Percentiles rank a stretch among this genome's conserved stretches.
phyloP scores from a whole-genome alignment of 345 rosid genomes.

The Aurinia saxatilis region DNA sequence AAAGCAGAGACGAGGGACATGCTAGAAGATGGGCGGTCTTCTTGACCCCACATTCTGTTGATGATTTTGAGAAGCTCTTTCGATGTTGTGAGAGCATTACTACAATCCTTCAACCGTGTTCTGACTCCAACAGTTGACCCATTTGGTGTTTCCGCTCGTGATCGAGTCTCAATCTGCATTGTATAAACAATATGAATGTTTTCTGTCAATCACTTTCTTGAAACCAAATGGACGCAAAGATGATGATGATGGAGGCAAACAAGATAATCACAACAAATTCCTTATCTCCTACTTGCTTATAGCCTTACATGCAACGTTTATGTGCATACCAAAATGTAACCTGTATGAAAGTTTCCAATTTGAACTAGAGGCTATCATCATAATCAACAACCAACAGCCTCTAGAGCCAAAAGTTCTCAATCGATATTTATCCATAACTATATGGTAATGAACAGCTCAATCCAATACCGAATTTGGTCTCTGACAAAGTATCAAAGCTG shows the following conservation, averaged over 20 bases:
- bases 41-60: slow-evolving; percentile 87
- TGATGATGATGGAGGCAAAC: background rate
- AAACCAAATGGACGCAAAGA: background rate
- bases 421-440: background rate
- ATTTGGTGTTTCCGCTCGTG: slow-evolving; percentile 73
- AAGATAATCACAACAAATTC: background rate
- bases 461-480: background rate
- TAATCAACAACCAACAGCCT: background rate
- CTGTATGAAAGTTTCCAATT: background rate
- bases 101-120: slow-evolving; percentile 74
- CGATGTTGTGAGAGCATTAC: slow-evolving; percentile 90
- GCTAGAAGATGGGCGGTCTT: slow-evolving; percentile 84
- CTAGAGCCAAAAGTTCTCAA: background rate
- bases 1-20: slow-evolving; percentile 91
- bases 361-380: background rate
- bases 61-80: slow-evolving; percentile 89
- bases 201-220: background rate
- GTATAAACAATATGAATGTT: background rate
- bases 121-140: slow-evolving; percentile 63
- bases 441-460: background rate
- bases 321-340: background rate
- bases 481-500: background rate
- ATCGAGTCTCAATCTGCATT: slow-evolving; percentile 77
- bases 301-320: background rate
- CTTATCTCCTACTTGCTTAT: background rate